Base-by-base conservation (phyloP, 106 monocot species). In the Xerophyta viscosa region DNA sequence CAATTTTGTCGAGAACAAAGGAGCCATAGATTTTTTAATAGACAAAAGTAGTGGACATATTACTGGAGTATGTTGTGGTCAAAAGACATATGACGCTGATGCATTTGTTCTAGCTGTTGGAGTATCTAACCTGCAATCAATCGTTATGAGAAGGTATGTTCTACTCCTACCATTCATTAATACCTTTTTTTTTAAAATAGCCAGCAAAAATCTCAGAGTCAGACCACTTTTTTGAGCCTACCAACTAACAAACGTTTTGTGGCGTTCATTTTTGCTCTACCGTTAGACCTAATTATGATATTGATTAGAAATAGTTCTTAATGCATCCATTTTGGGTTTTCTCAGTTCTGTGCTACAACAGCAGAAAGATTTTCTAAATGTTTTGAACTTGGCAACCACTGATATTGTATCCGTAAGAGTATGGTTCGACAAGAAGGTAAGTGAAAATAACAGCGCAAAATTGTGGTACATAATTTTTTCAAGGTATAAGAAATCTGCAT, bases 401-500 rank as follows among this genome's bases (percentile, higher is more conserved):
- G 80, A 77, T 71, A 56, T 74, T 21, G 27, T 88, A 53, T 70
- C 75, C 44, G 66, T 89, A 19, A 89, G 72, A 52, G 15, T 83
- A 48, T 89, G 83, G 88, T 53, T 83, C 36, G 78, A 89, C 66
- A 70, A 63, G 37, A 89, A 83, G 79, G 88, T 89, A 2, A 56
- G 50, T 31, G 71, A 13, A 27, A 11, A 3, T 62, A 7, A 2
- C 19, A 26, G n/a, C n/a, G n/a, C n/a, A n/a, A n/a, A n/a, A n/a
- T n/a, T n/a, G n/a, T n/a, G n/a, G n/a, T n/a, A n/a, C n/a, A n/a
- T 2, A 46, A 33, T 33, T 33, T 33, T 33, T 33, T 33, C 33
- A 5, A 33, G 33, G 33, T 33, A 15, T 12, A 4, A 23, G 31
- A 14, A 28, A 29, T 57, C 29, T n/a, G 11, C 27, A 41, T 58